Conservation (phyloP, 768 basidiomycete genomes). For the Dentipellis sp. region DNA sequence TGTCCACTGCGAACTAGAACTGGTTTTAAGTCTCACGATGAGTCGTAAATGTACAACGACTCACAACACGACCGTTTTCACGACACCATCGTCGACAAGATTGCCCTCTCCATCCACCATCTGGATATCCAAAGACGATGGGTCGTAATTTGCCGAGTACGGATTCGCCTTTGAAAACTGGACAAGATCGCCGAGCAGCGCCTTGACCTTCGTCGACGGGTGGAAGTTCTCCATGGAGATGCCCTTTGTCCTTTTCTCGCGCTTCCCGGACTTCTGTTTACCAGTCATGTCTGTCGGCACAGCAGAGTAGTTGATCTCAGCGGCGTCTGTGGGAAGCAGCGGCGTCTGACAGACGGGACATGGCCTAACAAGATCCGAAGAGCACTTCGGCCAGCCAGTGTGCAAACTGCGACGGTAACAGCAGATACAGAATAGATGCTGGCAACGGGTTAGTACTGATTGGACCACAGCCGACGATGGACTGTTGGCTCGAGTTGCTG, state of each 20-base stretch:
- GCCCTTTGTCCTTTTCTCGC: constrained; percentile 59
- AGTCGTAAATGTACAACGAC: constrained; percentile 21
- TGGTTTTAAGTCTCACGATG: neutral
- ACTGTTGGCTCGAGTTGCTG: constrained; percentile 60
- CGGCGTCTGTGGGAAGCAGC: constrained; percentile 63
- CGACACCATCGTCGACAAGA: constrained; percentile 53
- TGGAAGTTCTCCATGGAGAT: constrained; percentile 43
- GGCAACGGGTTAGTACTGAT: constrained; percentile 82
- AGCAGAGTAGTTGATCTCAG: constrained; percentile 68
- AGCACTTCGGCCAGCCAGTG: constrained; percentile 71
- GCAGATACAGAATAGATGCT: constrained; percentile 82
- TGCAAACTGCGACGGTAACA: constrained; percentile 82
- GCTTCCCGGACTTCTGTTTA: constrained; percentile 59
- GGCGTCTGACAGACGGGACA: constrained; percentile 76
- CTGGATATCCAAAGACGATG: constrained; percentile 59
- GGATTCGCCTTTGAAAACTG: constrained; percentile 80
- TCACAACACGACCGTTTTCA: constrained; percentile 95
- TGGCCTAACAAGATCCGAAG: constrained; percentile 42
- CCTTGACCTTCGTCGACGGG: constrained; percentile 84
- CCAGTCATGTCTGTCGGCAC: constrained; percentile 26
- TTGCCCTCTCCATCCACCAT: constrained; percentile 71
- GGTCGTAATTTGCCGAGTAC: constrained; percentile 81
- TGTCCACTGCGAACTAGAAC: constrained; percentile 83
- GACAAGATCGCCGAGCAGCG: constrained; percentile 71
- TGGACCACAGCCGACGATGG: constrained; percentile 40